Evolutionary conservation across 257 asterid species (phyloP).

Genomic region (Anisodus acutangulus): DNA sequence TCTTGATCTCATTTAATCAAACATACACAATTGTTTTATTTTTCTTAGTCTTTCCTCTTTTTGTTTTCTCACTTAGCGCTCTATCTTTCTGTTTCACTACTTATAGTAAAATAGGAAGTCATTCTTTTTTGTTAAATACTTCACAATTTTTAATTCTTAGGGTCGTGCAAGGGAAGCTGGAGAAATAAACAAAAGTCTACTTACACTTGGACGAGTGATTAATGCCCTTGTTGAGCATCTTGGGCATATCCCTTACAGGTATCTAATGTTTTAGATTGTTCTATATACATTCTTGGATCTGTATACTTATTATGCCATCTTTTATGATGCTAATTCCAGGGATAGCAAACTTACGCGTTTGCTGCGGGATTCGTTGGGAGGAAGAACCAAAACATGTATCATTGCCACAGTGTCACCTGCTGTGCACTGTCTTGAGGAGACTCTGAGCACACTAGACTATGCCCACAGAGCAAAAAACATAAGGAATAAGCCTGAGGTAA

Average conservation of each 20-base stretch:
- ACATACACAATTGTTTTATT: background rate
- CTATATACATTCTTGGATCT: conserved; percentile 26
- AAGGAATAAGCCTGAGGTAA: conserved; percentile 90
- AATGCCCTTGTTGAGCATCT: conserved; percentile 92
- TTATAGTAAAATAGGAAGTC: background rate
- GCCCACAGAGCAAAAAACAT: conserved; percentile 92
- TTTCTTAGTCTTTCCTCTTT: background rate
- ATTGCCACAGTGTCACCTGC: conserved; percentile 96
- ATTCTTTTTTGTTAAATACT: background rate
- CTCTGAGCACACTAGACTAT: conserved; percentile 86
- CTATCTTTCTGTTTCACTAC: background rate
- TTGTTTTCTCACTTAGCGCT: background rate
- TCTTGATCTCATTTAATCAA: background rate
- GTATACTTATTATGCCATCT: background rate
- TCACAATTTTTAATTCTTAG: conserved; percentile 39
- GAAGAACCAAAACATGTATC: conserved; percentile 88
- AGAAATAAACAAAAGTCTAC: conserved; percentile 88
- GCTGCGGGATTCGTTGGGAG: conserved; percentile 89
- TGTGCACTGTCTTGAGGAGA: conserved; percentile 94
- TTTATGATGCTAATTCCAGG: conserved; percentile 42
- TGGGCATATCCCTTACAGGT: conserved; percentile 91
- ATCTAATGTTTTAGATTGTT: conserved; percentile 4
- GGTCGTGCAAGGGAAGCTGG: conserved; percentile 98
- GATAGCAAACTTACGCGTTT: conserved; percentile 92
- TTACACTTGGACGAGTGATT: conserved; percentile 85